Evolutionary conservation across 129 eudicot genomes (phyloP).

Genomic region (Arctium lappa): DNA sequence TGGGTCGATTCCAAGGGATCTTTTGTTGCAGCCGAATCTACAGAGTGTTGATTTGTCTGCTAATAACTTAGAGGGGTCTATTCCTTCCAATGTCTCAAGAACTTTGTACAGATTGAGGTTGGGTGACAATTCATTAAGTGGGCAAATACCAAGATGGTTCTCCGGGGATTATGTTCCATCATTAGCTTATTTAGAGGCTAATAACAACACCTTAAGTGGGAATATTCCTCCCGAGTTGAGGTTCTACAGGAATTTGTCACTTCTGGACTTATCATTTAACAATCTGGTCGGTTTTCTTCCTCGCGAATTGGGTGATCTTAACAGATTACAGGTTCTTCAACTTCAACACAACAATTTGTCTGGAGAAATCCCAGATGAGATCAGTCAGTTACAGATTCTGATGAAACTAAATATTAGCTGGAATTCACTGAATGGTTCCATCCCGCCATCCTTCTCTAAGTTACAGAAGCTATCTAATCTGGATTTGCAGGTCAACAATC

Average conservation of each 20-base stretch:
- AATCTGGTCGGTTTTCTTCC: slow-evolving; percentile 49
- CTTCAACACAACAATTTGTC: slow-evolving; percentile 56
- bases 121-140: slow-evolving; percentile 49
- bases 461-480: slow-evolving; percentile 46
- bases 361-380: slow-evolving; percentile 57
- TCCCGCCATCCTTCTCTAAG: slow-evolving; percentile 54
- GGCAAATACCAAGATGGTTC: slow-evolving; percentile 42
- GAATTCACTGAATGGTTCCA: slow-evolving; percentile 57
- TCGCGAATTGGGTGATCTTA: slow-evolving; percentile 41
- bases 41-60: slow-evolving; percentile 54
- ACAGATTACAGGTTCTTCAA: slow-evolving; percentile 45
- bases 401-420: slow-evolving; percentile 55
- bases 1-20: slow-evolving; percentile 59
- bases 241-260: slow-evolving; percentile 36
- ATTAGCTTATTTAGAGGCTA: slow-evolving; percentile 63
- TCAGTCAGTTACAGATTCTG: slow-evolving; percentile 37
- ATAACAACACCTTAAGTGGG: slow-evolving; percentile 48
- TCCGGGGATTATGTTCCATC: slow-evolving; percentile 21
- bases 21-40: slow-evolving; percentile 50
- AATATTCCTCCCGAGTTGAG: slow-evolving; percentile 56
- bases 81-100: slow-evolving; percentile 44
- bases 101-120: slow-evolving; percentile 61
- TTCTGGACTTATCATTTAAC: slow-evolving; percentile 66
- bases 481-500: slow-evolving; percentile 48
- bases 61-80: slow-evolving; percentile 46